These are phyloP conservation scores for Podosphaera xanthii DNA, from an alignment of 2,329 filamentous ascomycete genomes.

Conservation along the genomic window DNA sequence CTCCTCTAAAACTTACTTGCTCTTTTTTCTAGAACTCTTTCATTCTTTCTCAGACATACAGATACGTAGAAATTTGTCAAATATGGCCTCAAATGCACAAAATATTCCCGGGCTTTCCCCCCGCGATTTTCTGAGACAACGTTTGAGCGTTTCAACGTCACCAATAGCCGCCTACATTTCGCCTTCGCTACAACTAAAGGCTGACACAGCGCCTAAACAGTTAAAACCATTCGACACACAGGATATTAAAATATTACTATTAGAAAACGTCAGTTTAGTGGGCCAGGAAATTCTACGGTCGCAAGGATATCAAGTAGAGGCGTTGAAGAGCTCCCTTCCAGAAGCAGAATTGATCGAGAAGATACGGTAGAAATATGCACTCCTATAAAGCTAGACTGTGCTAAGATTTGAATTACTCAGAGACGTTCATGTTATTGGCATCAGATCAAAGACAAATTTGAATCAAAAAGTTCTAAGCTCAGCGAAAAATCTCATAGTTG, in stretches of 20 bases:
- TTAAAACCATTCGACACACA: slow-evolving; percentile 89
- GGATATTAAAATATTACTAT: slow-evolving; percentile 84
- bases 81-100: not conserved
- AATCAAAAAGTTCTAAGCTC: slow-evolving; percentile 63
- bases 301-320: slow-evolving; percentile 93
- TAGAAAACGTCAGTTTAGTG: slow-evolving; percentile 90
- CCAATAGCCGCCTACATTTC: slow-evolving; percentile 56
- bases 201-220: slow-evolving; percentile 37
- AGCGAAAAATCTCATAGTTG: slow-evolving; percentile 82
- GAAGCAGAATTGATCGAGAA: slow-evolving; percentile 93
- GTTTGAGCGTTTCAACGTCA: slow-evolving; percentile 48
- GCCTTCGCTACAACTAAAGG: slow-evolving; percentile 27
- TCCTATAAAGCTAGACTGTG: slow-evolving; percentile 2
- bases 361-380: slow-evolving; percentile 43
- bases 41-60: not conserved
- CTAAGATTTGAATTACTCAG: slow-evolving; percentile 22
- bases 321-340: slow-evolving; percentile 65
- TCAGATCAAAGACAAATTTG: slow-evolving; percentile 93
- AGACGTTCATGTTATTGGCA: slow-evolving; percentile 91
- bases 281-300: slow-evolving; percentile 59
- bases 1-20: not conserved
- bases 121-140: slow-evolving; percentile 19
- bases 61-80: not conserved
- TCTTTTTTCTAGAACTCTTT: not conserved
- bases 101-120: slow-evolving; percentile 21